phyloP scores from a whole-genome alignment of 1,284 basidiomycete genomes.

The Heterobasidion occidentale region DNA sequence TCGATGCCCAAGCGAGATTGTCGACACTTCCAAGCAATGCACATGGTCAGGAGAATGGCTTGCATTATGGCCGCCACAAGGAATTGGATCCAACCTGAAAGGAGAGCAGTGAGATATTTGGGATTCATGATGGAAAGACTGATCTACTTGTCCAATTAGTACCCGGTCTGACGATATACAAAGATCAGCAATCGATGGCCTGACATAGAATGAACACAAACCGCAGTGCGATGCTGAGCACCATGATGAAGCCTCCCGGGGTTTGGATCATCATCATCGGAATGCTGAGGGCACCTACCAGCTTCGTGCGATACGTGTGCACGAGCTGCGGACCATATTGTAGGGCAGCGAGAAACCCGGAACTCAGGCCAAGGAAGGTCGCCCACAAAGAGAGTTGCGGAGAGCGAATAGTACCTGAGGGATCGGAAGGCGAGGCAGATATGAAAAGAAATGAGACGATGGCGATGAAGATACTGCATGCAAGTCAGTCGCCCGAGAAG shows the following conservation, averaged over 20 bases:
- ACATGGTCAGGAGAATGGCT: constrained; percentile 73
- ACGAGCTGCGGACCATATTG: constrained; percentile 88
- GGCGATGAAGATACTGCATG: constrained; percentile 39
- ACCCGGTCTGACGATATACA: constrained; percentile 42
- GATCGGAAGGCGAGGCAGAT: constrained; percentile 30
- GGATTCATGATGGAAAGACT: constrained; percentile 1
- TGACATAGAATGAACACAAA: constrained; percentile 22
- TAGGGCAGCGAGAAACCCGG: constrained; percentile 68
- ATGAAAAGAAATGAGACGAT: constrained; percentile 54
- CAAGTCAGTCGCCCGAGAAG: constrained; percentile 3
- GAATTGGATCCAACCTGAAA: constrained; percentile 74
- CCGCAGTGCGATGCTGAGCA: constrained; percentile 75
- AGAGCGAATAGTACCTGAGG: constrained; percentile 29
- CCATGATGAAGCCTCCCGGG: constrained; percentile 87
- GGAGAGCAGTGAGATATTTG: constrained; percentile 2
- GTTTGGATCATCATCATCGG: constrained; percentile 95
- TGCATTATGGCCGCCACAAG: constrained; percentile 87
- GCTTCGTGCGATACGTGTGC: constrained; percentile 69
- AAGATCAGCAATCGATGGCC: neutral
- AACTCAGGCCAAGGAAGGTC: constrained; percentile 81
- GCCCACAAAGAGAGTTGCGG: constrained; percentile 61
- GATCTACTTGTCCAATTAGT: constrained; percentile 81
- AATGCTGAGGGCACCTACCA: constrained; percentile 90
- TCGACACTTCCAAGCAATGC: constrained; percentile 71
- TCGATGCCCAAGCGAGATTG: constrained; percentile 79